Evolutionary conservation across 2,329 filamentous ascomycete species (phyloP).

Genomic region (Bipolaris cookei): DNA sequence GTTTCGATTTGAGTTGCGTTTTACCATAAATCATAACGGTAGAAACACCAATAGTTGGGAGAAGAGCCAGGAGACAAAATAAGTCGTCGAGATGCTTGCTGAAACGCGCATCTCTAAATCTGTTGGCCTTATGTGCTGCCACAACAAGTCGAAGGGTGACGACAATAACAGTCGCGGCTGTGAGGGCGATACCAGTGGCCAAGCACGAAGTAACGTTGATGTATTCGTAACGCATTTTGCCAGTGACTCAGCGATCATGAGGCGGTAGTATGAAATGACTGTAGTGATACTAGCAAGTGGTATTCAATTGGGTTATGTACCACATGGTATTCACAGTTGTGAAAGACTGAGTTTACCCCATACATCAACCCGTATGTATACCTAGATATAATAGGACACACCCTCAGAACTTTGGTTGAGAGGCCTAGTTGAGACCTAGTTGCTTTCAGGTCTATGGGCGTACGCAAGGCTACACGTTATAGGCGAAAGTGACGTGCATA

Average conservation of each 20-base stretch:
- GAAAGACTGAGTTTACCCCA: not conserved
- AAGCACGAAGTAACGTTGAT: conserved; percentile 14
- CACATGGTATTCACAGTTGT: not conserved
- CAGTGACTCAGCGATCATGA: not conserved
- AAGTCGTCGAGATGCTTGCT: conserved; percentile 10
- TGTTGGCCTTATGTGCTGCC: not conserved
- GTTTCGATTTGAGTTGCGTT: not conserved
- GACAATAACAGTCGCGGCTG: not conserved
- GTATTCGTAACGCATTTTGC: conserved; percentile 13
- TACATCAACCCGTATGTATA: not conserved
- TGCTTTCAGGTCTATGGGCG: conserved; percentile 1
- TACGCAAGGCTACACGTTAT: not conserved
- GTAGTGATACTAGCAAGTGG: not conserved
- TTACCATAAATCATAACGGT: conserved; percentile 15
- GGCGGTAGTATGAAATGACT: not conserved
- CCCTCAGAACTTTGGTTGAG: not conserved
- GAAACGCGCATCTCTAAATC: not conserved
- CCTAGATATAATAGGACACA: not conserved
- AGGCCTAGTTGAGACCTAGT: not conserved
- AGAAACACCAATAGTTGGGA: conserved; percentile 9
- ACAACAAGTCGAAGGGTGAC: conserved; percentile 2
- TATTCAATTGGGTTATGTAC: conserved; percentile 2
- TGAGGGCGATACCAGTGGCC: not conserved
- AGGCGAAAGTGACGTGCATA: not conserved
- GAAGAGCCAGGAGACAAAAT: conserved; percentile 12